A percentile compares a stretch with the other conserved stretches of the same genome.
These are phyloP conservation scores for Ogataea sp. DNA, from an alignment of 805 yeast genomes.

Conservation along the genomic window DNA sequence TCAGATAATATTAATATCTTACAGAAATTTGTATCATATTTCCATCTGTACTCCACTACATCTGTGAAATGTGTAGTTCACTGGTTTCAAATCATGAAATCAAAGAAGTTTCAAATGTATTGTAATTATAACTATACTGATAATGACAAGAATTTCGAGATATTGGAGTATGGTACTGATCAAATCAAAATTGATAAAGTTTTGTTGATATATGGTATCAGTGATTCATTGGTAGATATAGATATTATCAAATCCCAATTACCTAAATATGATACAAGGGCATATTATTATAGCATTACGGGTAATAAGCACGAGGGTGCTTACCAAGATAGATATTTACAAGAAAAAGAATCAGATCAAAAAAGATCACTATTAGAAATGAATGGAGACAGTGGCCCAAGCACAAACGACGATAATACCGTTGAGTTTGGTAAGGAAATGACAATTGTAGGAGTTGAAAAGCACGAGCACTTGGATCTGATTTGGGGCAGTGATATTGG, in stretches of 20 bases:
- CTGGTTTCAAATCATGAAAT: conserved; percentile 86
- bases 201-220: conserved; percentile 69
- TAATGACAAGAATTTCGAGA: conserved; percentile 32
- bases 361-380: neutral
- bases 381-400: neutral
- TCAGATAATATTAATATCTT: conserved; percentile 58
- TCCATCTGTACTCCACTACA: conserved; percentile 86
- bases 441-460: conserved; percentile 36
- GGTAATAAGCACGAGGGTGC: neutral
- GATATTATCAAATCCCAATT: conserved; percentile 48
- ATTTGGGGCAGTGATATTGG: conserved; percentile 82
- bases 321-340: neutral
- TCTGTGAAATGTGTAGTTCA: conserved; percentile 91
- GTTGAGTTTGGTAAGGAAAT: neutral
- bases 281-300: neutral
- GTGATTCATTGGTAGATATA: conserved; percentile 83
- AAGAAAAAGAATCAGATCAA: no score
- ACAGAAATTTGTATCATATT: conserved; percentile 75
- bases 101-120: conserved; percentile 80
- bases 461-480: conserved; percentile 85
- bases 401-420: no score
- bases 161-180: conserved; percentile 27
- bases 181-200: conserved; percentile 60
- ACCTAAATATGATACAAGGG: conserved; percentile 22
- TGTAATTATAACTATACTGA: conserved; percentile 64